Evolutionary conservation across 805 yeast genomes (phyloP).

Genomic region (Yarrowia sp.): DNA sequence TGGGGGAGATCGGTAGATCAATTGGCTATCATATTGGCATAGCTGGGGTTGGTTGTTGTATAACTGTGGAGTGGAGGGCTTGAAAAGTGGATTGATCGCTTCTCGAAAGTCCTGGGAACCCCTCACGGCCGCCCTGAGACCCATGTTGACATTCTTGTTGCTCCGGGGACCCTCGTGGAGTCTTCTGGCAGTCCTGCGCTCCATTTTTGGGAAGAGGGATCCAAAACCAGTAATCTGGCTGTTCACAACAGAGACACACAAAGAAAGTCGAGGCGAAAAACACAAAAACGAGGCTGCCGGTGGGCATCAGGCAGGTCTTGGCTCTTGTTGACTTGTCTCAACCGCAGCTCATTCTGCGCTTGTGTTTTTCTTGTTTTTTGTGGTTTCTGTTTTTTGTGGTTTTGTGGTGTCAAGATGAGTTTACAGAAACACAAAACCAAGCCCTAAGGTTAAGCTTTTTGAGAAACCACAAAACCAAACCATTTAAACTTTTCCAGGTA

Average conservation of each 20-base stretch:
- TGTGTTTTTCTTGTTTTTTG: background rate
- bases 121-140: background rate
- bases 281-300: background rate
- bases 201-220: background rate
- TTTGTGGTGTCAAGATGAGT: background rate
- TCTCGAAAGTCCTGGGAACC: background rate
- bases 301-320: background rate
- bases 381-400: conserved; percentile 4
- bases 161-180: no score
- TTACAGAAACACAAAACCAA: conserved; percentile 1
- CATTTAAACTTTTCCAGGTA: background rate
- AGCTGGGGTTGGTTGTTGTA: background rate
- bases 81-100: background rate
- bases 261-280: background rate
- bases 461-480: background rate
- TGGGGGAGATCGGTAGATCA: background rate
- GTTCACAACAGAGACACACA: background rate
- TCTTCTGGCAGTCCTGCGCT: background rate
- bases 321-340: conserved; percentile 9
- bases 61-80: background rate
- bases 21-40: background rate
- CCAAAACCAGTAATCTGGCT: conserved; percentile 2
- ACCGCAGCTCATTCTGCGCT: conserved; percentile 1
- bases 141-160: background rate
- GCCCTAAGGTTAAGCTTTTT: no score